These are phyloP conservation scores for Apophysomyces sp. DNA, from an alignment of 371 early-diverging fungal genomes.

Conservation along the genomic window DNA sequence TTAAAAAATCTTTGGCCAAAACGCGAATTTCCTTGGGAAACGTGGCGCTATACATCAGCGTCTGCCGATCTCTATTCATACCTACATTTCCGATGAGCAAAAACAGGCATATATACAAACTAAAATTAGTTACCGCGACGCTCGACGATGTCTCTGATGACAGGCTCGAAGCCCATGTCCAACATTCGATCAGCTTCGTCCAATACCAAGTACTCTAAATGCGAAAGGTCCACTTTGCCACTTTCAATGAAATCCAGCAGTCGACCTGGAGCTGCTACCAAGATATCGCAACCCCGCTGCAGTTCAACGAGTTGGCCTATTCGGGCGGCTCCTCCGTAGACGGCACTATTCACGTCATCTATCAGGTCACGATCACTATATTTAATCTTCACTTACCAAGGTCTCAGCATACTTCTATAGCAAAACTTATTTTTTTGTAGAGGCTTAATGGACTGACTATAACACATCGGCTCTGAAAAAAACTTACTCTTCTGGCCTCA, in stretches of 20 bases:
- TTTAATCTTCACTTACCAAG: constrained; percentile 32
- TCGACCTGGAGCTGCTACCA: constrained; percentile 98
- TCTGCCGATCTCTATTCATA: constrained; percentile 80
- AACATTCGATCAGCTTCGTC: constrained; percentile 97
- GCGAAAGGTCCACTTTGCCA: constrained; percentile 69
- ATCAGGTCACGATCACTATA: not conserved
- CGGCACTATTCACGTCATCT: constrained; percentile 44
- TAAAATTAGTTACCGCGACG: constrained; percentile 55
- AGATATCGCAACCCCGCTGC: constrained; percentile 83
- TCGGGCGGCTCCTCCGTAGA: constrained; percentile 60
- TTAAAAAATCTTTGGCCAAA: constrained; percentile 88
- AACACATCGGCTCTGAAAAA: not conserved
- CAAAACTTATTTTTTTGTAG: constrained; percentile 22
- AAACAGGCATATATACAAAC: not conserved
- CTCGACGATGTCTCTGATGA: constrained; percentile 87
- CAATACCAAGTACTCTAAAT: constrained; percentile 84
- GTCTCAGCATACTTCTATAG: constrained; percentile 46
- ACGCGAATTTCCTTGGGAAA: constrained; percentile 89
- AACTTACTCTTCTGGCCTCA: constrained; percentile 41
- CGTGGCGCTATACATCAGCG: constrained; percentile 97
- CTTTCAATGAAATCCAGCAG: constrained; percentile 88
- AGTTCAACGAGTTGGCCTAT: constrained; percentile 53
- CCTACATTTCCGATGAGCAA: not conserved
- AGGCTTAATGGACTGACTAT: not conserved
- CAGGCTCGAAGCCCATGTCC: constrained; percentile 97